Conservation (phyloP, 352 stramenopile genomes). For the Globisporangium orthogonon region DNA sequence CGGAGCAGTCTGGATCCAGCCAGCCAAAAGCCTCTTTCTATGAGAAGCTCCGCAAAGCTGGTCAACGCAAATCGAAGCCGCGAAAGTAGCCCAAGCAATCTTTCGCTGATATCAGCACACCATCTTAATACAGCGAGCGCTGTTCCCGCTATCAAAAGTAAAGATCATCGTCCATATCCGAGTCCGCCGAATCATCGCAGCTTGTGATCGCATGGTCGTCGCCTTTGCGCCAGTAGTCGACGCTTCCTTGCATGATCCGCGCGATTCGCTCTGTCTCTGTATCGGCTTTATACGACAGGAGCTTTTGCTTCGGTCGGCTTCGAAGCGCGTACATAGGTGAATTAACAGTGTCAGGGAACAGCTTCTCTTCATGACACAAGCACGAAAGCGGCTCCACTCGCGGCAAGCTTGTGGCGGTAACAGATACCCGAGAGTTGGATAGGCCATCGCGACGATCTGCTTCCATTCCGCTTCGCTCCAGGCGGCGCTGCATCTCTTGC, state of each 20-base stretch:
- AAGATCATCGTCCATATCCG: conserved; percentile 15
- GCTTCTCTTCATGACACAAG: background rate
- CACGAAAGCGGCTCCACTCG: background rate
- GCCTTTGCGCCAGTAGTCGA: conserved; percentile 54
- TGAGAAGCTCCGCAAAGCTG: conserved; percentile 59
- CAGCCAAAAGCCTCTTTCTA: conserved; percentile 61
- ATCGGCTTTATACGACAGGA: conserved; percentile 19
- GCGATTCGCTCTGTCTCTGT: conserved; percentile 77
- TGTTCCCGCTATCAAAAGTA: conserved; percentile 12
- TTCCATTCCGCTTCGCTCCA: background rate
- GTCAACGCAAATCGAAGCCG: conserved; percentile 42
- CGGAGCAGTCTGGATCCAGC: conserved; percentile 7
- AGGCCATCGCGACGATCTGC: background rate
- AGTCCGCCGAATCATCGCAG: conserved; percentile 29
- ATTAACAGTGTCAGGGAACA: conserved; percentile 1
- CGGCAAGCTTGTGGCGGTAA: background rate
- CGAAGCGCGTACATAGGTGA: background rate
- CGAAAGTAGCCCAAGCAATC: conserved; percentile 23
- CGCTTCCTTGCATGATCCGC: conserved; percentile 69
- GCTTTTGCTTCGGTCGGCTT: background rate
- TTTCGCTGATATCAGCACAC: background rate
- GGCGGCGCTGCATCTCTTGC: conserved; percentile 10
- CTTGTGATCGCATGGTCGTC: conserved; percentile 16
- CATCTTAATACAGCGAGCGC: background rate
- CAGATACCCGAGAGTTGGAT: background rate